Percentiles rank a stretch among this genome's conserved stretches.
Evolutionary conservation across 1,139 yeast genomes (phyloP).

Genomic region (Suhomyces kunorum): DNA sequence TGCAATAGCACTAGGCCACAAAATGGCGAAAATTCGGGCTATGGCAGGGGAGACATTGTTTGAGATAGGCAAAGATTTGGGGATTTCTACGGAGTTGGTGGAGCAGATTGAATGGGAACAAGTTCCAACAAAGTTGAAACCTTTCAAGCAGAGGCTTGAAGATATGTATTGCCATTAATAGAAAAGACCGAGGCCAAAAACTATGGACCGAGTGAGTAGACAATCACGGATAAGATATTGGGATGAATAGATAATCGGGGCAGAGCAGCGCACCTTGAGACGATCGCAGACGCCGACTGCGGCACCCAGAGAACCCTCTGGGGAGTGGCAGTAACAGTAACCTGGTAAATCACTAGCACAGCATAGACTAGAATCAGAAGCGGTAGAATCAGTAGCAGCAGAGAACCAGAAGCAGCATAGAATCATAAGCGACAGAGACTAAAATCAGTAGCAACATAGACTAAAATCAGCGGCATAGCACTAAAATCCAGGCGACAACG

Average conservation of each 20-base stretch:
- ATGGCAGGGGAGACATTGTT: constrained; percentile 38
- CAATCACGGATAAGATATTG: background rate
- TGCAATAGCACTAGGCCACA: constrained; percentile 35
- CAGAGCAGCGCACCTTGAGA: background rate
- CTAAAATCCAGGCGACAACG: too few relatives aligned
- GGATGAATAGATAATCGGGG: background rate
- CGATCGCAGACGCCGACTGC: too few relatives aligned
- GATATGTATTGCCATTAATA: constrained; percentile 7
- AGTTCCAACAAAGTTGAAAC: constrained; percentile 11
- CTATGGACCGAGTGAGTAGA: background rate
- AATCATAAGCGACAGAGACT: too few relatives aligned
- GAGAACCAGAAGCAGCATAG: too few relatives aligned
- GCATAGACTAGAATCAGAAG: too few relatives aligned
- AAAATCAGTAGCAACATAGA: too few relatives aligned
- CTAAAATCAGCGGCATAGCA: too few relatives aligned
- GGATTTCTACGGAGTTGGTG: constrained; percentile 5
- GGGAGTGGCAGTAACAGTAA: too few relatives aligned
- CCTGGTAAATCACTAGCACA: too few relatives aligned
- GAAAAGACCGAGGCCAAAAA: constrained; percentile 2
- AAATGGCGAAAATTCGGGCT: constrained; percentile 27
- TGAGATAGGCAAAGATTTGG: constrained; percentile 30
- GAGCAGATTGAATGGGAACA: constrained; percentile 25
- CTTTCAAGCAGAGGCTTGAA: constrained; percentile 8
- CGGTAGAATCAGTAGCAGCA: too few relatives aligned
- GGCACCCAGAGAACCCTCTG: too few relatives aligned